Base-by-base conservation (phyloP, 2,329 filamentous ascomycete genomes). In the Ophiocordyceps camponoti-leonardi region DNA sequence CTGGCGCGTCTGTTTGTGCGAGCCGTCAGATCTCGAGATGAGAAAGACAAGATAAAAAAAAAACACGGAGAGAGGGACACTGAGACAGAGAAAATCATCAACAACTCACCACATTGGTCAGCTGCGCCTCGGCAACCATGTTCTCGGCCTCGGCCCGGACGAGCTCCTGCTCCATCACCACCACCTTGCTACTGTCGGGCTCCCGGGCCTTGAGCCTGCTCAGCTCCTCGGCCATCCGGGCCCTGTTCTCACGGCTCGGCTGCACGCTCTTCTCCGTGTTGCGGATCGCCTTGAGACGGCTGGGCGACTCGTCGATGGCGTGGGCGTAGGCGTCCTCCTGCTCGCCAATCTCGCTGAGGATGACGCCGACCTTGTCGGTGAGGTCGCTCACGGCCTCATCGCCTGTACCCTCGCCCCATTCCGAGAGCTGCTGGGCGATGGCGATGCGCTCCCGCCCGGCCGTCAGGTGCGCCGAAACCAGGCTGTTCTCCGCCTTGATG, bases 211-310 rank as follows among this genome's bases (percentile, higher is more conserved):
- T 95, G 54, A 95, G 67, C 65, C 81, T 85, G 53, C 85, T 80
- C 56, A 98, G 94, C 64, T 98, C 90, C 59, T 96, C 90, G 48
- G 81, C 73, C 51, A 96, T 81, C 75, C 93, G 94, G 51, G 75
- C 69, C 66, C 92, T 92, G 56, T 83, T 75, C 54, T 94, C 88
- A 48, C 92, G 76, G 57, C 83, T 87, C 7, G 92, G 92, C 69
- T 95, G 88, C 16, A 98, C 90, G 52, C 85, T 93, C 66, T 83
- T 82, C 69, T 98, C 92, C 14, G 87, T 95, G 64, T 98, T 94
- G 52, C 92, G 78, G 54, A 98, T 93, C 52, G 85, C 76, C 74
- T 98, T 98, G 61, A 98, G 70, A 22, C 86, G 66, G 31, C 70
- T 73, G 43, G 92, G 77, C 53, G 83, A 86, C 50, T 94, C 87